Conservation (phyloP, 2,329 filamentous ascomycete genomes). For the Cladophialophora exuberans region DNA sequence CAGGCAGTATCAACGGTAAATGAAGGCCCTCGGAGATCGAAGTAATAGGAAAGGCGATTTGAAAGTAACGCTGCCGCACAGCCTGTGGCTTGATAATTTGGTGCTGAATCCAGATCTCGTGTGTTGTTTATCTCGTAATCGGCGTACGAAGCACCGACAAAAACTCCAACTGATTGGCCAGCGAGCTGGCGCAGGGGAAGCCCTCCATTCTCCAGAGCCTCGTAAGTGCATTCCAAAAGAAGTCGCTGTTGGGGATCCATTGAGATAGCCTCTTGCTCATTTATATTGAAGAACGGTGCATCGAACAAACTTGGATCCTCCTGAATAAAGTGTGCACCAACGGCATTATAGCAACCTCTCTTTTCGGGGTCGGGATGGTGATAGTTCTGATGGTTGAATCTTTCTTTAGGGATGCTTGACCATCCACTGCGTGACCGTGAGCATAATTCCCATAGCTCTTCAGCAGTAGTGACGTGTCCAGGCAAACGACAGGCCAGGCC, state of each 20-base stretch:
- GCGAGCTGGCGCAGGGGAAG: conserved; percentile 21
- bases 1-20: conserved; percentile 38
- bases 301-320: conserved; percentile 33
- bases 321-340: conserved; percentile 31
- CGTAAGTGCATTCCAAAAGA: conserved; percentile 35
- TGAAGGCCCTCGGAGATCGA: conserved; percentile 34
- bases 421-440: conserved; percentile 14
- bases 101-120: conserved; percentile 34
- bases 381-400: conserved; percentile 36
- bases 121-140: conserved; percentile 35
- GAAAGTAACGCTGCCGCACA: conserved; percentile 32
- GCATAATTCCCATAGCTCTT: conserved; percentile 34
- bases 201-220: conserved; percentile 30
- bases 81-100: conserved; percentile 31
- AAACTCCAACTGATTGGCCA: conserved; percentile 24
- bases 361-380: conserved; percentile 26
- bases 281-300: conserved; percentile 35
- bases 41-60: conserved; percentile 38
- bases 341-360: conserved; percentile 24
- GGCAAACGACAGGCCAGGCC: conserved; percentile 35
- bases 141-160: conserved; percentile 17
- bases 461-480: conserved; percentile 29
- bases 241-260: conserved; percentile 36
- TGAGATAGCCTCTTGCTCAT: conserved; percentile 28
- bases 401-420: conserved; percentile 32